Base-by-base conservation (phyloP, 805 yeast species). In the Nakazawaea ishiwadae region DNA sequence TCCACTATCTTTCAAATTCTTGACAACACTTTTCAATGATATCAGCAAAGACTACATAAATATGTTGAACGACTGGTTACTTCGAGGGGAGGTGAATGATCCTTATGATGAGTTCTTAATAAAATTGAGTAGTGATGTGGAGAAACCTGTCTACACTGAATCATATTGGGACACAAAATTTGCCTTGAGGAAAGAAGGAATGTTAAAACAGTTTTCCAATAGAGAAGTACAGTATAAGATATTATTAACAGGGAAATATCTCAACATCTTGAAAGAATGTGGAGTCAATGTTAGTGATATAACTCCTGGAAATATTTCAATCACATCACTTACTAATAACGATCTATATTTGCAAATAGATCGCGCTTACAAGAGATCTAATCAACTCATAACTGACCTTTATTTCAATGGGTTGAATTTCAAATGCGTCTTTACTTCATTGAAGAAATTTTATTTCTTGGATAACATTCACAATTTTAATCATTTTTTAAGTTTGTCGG, bases 81-180 rank as follows among this genome's bases (percentile, higher is more conserved):
- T 72, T 4, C 63, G 70, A 37, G 99, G 99, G 0, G 65, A 67
- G 5, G 66, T 93, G 8, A 71, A 76, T 47, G 99, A 93, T 51
- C 87, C 86, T 0, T 79, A 77, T 54, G 78, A 81, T 30, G 99
- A 91, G 58, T 93, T 93, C 56, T 62, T 89, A 54, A 76, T 93
- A n/a, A 70, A 75, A 21, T 64, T 72, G 50, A 38, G 52, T 3
- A 53, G 66, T 43, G 55, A 57, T 41, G 48, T 59, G n/a, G 14
- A n/a, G 5, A 28, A 12, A 9, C 27, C 41, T 15, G 23, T 39
- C 35, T 28, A 33, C 33, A 51, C 74, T 47, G 87, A 83, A 46
- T 72, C 77, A 37, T 74, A 79, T 49, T 85, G 91, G 90, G 77
- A 80, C 34, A 81, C 82, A 39, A 79, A 86, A 45, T 93, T 76